Evolutionary conservation across 2,329 filamentous ascomycete genomes (phyloP), one percentile per base, ranked within the genome.

Genomic region (Didymella arachidicola): DNA sequence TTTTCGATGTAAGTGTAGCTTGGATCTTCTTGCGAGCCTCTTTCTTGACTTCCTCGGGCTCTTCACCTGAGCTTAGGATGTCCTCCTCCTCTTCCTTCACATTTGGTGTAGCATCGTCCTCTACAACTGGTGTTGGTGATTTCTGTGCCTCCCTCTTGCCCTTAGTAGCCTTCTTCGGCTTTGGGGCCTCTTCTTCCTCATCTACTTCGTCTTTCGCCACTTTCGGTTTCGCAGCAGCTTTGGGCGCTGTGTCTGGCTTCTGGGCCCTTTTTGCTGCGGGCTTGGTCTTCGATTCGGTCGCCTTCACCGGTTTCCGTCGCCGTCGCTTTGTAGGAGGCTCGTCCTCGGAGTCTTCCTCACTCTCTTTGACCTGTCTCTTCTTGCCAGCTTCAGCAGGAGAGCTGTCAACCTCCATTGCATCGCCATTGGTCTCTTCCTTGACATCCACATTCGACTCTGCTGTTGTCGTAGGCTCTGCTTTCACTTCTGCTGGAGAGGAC

Each of bases 21-120:
- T 97, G 93, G 11, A 94, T 86, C 75, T 92, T 91, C 76, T 94
- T 86, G 43, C 91, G 87, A 45, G 87, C 88, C 77, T 96, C 93
- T 41, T 87, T 88, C 48, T 87, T 87, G 45, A 88, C 77, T 65
- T 89, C 87, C 2, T 92, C 87, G 72, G 91, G 91, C 69, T 90
- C 83, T 46, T 84, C 82, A 8, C 84, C 83, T 22, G 84, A 86
- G 55, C 87, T 86, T 3, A 79, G 69, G 14, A 77, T 69, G 7
- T 79, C 81, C 32, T 77, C 71, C 32, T 36, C 32, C n/a, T 70
- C 70, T 22, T 70, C 71, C 61, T 68, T 73, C 45, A 65, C 63
- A 49, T 66, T 66, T 14, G 70, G 64, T 39, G 60, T 65, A 27
- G 57, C 59, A n/a, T 71, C 67, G 12, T 69, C 63, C 16, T 65